Base-by-base conservation (phyloP, 805 yeast species). In the Candida argentea region DNA sequence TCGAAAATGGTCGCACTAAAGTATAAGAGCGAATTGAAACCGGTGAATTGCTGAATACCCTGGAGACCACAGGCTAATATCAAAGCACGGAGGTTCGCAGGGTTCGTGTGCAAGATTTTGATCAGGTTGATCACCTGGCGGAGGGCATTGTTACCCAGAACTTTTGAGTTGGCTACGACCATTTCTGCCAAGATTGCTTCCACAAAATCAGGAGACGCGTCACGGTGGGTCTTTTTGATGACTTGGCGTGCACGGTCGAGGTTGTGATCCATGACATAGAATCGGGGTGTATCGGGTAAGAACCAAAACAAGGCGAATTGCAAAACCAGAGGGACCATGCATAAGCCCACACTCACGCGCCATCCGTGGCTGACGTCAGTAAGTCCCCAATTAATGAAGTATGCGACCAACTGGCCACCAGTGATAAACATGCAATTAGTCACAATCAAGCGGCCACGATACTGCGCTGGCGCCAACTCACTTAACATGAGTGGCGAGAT, bases 231-330 rank as follows among this genome's bases (percentile, higher is more conserved):
- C 50, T 56, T 73, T 16, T 61, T 53, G 24, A 89, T 55, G 3
- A 86, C 94, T 7, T 54, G 47, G 25, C 65, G 67, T 11, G 97
- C 97, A 36, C 60, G 62, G 3, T 73, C 84, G 14, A 62, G 39
- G 27, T 72, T 60, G 29, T 81, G 80, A 37, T 74, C 70, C 65
- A 81, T 74, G 26, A 89, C 76, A 44, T 89, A 75, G 50, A 59
- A 89, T 52, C 98, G 73, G 34, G 98, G 98, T 8, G 97, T 86
- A 48, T 89, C 98, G 8, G 98, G 97, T 53, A 89, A 69, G 60
- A 84, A 87, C 44, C 74, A 52, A 50, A 91, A 87, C 27, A 84
- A 67, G 13, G 64, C 61, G 50, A 83, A 70, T 59, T 89, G 97
- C 16, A 76, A 38, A 11, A 67, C 76, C 5, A 95, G 82, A 9